A percentile compares a stretch with the other conserved stretches of the same genome.
Conservation (phyloP, 2,329 filamentous ascomycete genomes). For the Colletotrichum viniferum region DNA sequence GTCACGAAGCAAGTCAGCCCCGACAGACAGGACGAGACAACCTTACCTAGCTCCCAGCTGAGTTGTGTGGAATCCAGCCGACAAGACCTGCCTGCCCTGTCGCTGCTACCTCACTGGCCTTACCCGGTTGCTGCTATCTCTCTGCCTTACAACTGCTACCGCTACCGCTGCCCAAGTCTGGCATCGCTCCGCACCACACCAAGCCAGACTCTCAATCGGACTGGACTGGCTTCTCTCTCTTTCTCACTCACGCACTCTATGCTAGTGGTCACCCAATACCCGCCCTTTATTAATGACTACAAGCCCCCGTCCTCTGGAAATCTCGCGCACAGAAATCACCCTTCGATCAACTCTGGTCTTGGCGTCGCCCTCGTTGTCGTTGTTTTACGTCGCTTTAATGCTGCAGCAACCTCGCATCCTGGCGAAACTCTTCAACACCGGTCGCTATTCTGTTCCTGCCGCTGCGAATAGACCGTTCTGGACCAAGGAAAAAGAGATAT, state of each 20-base stretch:
- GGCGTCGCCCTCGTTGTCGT: not conserved
- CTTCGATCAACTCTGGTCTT: not conserved
- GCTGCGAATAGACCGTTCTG: not conserved
- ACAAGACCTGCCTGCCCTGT: not conserved
- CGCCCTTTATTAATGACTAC: constrained; percentile 11
- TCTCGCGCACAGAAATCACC: not conserved
- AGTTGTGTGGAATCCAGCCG: not conserved
- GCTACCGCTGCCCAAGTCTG: not conserved
- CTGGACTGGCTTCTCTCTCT: not conserved
- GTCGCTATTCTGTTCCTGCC: not conserved
- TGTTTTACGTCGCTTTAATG: not conserved
- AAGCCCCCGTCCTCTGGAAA: not conserved
- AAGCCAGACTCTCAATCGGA: not conserved
- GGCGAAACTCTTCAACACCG: not conserved
- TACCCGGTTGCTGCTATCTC: not conserved
- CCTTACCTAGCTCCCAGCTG: not conserved
- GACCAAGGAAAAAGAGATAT: not conserved
- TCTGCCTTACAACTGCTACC: not conserved
- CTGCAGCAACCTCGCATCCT: not conserved
- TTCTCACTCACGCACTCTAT: not conserved
- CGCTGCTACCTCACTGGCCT: not conserved
- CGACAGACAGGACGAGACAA: not conserved
- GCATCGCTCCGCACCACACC: not conserved
- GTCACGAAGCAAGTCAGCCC: not conserved
- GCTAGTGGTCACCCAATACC: not conserved